phyloP scores from a whole-genome alignment of 768 basidiomycete genomes.

The Galerina marginata region DNA sequence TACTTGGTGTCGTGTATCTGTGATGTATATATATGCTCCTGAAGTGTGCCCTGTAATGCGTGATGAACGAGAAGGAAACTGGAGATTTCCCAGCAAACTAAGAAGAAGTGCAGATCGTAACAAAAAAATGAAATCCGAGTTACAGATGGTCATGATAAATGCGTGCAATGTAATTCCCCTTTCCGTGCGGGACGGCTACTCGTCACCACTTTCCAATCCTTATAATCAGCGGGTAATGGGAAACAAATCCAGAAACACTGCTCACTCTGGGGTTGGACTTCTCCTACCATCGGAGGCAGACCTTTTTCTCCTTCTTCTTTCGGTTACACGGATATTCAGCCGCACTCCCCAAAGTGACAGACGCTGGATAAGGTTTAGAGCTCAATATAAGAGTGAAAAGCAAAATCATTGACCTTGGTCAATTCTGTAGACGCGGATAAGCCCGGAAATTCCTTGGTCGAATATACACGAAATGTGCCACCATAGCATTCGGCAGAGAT shows the following conservation, averaged over 20 bases:
- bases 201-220: not conserved
- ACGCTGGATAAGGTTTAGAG: conserved; percentile 16
- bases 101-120: no score
- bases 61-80: no score
- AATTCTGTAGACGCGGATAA: conserved; percentile 68
- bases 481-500: conserved; percentile 72
- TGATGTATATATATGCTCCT: no score
- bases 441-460: conserved; percentile 76
- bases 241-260: not conserved
- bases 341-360: conserved; percentile 34
- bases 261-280: conserved; percentile 18
- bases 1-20: no score
- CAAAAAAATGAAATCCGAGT: no score
- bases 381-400: not conserved
- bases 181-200: not conserved
- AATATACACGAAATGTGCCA: conserved; percentile 66
- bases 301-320: conserved; percentile 28
- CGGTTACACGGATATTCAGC: conserved; percentile 32
- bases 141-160: no score
- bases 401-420: conserved; percentile 54
- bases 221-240: not conserved
- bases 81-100: no score
- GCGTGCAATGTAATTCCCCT: no score
- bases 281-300: conserved; percentile 4
- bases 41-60: no score